Base-by-base conservation (phyloP, 345 rosid genomes). In the Conringia planisiliqua region DNA sequence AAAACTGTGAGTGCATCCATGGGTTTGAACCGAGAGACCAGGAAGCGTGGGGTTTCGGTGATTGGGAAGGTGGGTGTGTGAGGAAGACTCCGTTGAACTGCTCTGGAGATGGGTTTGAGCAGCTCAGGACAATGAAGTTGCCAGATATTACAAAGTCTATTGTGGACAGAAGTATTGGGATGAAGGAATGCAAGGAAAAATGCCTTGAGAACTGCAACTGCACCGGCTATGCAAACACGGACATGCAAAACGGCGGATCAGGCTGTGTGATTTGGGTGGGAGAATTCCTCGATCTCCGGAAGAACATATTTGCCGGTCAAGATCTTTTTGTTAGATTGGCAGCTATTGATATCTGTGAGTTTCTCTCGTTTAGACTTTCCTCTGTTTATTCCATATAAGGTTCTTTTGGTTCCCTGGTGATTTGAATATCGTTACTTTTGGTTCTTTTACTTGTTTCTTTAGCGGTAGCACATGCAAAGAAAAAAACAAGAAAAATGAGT, bases 11-110 rank as follows among this genome's bases (percentile, higher is more conserved):
- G 7, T 91, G 95, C 55, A 48, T 81, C 0, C 38, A 4, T 26
- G 96, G 96, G n/a, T 92, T 92, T 57, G 10, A 71, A 17, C 92
- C 93, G 3, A 83, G 40, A 75, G 17, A 80, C 38, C 29, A 58
- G 12, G 72, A 81, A 57, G 87, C 88, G 0, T 88, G 96, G 96
- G 52, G 44, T 7, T 48, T 71, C 14, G 5, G 57, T 26, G 70
- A 71, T 36, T 88, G 89, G 38, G 72, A 85, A 0, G 82, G 7
- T 16, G 97, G 96, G 72, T 89, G 96, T 70, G 68, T 73, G 2
- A 74, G 93, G 74, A 79, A 71, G 12, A 84, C 82, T 10, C 17
- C 29, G 7, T 36, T 88, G 79, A 78, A 64, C 0, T 88, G 93
- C 69, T 0, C 1, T 3, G 69, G 51, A 4, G 90, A 86, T 57